Percentiles rank a stretch among this genome's conserved stretches.
These are phyloP conservation scores for Bruguiera gymnorhiza DNA, from an alignment of 345 rosid species.

Conservation along the genomic window DNA sequence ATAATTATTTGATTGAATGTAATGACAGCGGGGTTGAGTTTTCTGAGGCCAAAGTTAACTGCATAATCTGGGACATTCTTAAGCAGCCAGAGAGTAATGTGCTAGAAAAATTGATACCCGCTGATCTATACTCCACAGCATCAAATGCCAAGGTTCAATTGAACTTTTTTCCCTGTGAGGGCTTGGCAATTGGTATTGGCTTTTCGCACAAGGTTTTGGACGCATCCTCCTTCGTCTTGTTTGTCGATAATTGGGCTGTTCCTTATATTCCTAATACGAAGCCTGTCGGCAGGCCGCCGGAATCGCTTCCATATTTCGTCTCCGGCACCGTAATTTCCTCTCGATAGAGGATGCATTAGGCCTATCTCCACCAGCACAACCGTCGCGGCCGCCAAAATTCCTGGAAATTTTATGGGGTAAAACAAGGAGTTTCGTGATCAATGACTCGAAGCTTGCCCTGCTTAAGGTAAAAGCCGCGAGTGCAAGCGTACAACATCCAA, in stretches of 20 bases:
- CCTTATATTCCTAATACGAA: not conserved
- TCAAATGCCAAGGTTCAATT: slow-evolving; percentile 4
- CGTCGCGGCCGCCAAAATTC: not conserved
- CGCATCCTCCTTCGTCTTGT: slow-evolving; percentile 1
- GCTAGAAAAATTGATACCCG: slow-evolving; percentile 10
- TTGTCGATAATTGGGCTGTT: not conserved
- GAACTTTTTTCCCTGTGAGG: slow-evolving; percentile 6
- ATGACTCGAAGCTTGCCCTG: not conserved
- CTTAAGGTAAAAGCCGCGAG: slow-evolving; percentile 11
- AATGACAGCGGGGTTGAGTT: slow-evolving; percentile 8
- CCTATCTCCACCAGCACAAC: too few species aligned
- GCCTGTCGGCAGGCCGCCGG: not conserved
- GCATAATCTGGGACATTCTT: slow-evolving; percentile 1
- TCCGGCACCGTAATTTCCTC: not conserved
- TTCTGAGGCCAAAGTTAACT: not conserved
- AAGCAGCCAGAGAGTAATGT: not conserved
- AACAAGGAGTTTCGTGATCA: slow-evolving; percentile 6
- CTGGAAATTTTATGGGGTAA: not conserved
- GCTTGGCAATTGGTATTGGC: slow-evolving; percentile 14
- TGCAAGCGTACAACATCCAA: not conserved
- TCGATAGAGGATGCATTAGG: not conserved
- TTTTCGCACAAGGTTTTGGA: slow-evolving; percentile 18
- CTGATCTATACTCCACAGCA: not conserved
- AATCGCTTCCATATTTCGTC: not conserved
- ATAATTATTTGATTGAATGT: slow-evolving; percentile 1